phyloP scores from a whole-genome alignment of 164 flowering plant species.

The Akebia trifoliata region DNA sequence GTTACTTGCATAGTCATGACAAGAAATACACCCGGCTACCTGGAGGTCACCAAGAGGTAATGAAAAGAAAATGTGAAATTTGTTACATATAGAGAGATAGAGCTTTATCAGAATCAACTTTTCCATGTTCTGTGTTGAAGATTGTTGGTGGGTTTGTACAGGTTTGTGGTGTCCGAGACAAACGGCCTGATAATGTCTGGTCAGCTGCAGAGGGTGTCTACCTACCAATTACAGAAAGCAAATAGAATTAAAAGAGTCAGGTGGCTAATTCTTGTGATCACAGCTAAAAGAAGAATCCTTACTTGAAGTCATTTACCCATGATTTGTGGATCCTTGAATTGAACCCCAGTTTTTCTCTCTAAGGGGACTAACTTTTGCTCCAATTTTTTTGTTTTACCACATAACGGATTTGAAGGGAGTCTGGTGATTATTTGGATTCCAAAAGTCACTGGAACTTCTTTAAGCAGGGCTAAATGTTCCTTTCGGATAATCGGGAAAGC shows the following conservation, averaged over 20 bases:
- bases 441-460: too few species aligned
- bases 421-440: too few species aligned
- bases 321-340: too few species aligned
- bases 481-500: too few species aligned
- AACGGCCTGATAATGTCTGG: conserved; percentile 90
- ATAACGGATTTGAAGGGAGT: too few species aligned
- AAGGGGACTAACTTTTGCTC: background rate
- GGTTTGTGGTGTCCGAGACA: conserved; percentile 90
- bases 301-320: too few species aligned
- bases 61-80: background rate
- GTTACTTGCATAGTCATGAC: conserved; percentile 91
- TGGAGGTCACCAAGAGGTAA: conserved; percentile 98
- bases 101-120: background rate
- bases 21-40: conserved; percentile 89
- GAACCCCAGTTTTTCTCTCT: background rate
- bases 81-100: background rate
- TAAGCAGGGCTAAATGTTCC: too few species aligned
- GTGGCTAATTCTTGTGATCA: background rate
- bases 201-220: conserved; percentile 91
- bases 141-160: conserved; percentile 25
- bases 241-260: conserved; percentile 16
- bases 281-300: background rate
- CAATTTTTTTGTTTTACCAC: background rate
- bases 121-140: too few species aligned
- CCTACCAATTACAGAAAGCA: conserved; percentile 60